Percentiles rank a stretch among this genome's conserved stretches.
These are phyloP conservation scores for Aspergillus pseudoviridinutans DNA, from an alignment of 2,329 filamentous ascomycete species.

Conservation along the genomic window DNA sequence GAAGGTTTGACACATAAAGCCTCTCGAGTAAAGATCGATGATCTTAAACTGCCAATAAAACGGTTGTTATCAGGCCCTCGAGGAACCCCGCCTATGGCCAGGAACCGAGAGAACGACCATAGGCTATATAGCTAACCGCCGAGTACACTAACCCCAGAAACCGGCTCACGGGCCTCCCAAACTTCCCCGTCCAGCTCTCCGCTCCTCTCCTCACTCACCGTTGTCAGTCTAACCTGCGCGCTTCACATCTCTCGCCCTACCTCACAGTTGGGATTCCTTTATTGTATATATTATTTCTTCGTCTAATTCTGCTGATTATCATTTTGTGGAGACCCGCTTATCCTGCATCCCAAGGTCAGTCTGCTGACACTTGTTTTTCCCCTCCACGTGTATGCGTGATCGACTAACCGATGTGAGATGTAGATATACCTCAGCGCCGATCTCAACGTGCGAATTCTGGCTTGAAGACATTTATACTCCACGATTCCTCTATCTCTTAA, in stretches of 20 bases:
- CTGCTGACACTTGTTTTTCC: background rate
- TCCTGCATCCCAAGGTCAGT: background rate
- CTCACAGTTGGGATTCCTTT: background rate
- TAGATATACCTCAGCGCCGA: background rate
- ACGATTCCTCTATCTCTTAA: background rate
- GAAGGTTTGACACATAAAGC: background rate
- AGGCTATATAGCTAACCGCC: no score
- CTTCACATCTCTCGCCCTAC: background rate
- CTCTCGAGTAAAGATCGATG: background rate
- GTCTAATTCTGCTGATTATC: background rate
- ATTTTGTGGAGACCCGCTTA: background rate
- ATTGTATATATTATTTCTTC: background rate
- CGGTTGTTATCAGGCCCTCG: no score
- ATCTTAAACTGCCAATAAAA: background rate
- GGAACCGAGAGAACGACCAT: background rate
- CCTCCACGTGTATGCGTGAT: background rate
- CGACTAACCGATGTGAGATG: background rate
- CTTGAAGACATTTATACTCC: background rate
- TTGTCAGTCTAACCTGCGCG: background rate
- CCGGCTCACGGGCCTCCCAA: background rate
- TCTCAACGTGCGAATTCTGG: background rate
- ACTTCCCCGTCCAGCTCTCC: background rate
- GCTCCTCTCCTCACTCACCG: background rate
- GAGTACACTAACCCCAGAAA: background rate
- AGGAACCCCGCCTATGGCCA: background rate